These are phyloP conservation scores for Rutstroemia sp. DNA, from an alignment of 2,329 filamentous ascomycete species.

Conservation along the genomic window DNA sequence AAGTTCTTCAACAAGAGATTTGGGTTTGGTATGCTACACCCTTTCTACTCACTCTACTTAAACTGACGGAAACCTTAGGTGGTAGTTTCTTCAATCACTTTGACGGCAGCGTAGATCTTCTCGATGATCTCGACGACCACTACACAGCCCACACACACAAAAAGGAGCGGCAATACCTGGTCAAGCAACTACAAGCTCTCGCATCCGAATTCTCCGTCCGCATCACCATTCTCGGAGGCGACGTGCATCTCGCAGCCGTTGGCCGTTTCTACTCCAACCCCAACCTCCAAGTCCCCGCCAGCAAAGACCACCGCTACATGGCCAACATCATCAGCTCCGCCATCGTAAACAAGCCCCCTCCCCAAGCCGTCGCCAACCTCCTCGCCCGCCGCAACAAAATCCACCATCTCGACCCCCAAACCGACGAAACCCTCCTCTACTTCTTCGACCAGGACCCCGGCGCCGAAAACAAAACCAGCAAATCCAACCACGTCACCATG, in stretches of 20 bases:
- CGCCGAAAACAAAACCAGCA: conserved; percentile 61
- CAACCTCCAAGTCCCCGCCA: conserved; percentile 71
- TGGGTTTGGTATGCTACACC: conserved; percentile 49
- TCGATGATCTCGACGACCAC: conserved; percentile 92
- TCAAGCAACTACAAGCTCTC: conserved; percentile 76
- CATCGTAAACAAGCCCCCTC: conserved; percentile 89
- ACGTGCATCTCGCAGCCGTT: conserved; percentile 86
- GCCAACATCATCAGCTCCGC: conserved; percentile 90
- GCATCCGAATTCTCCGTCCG: conserved; percentile 82
- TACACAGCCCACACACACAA: conserved; percentile 93
- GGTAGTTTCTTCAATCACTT: conserved; percentile 90
- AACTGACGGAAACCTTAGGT: conserved; percentile 34
- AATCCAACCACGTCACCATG: conserved; percentile 79
- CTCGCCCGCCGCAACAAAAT: conserved; percentile 89
- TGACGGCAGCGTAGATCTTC: conserved; percentile 84
- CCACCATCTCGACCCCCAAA: conserved; percentile 65
- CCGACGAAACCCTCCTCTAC: conserved; percentile 82
- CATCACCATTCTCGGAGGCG: conserved; percentile 85
- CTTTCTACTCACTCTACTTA: not conserved
- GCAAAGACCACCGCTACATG: conserved; percentile 94
- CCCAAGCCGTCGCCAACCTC: conserved; percentile 80
- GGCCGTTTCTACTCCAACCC: conserved; percentile 94
- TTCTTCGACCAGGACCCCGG: conserved; percentile 89
- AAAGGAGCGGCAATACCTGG: conserved; percentile 69
- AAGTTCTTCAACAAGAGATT: conserved; percentile 88